Evolutionary conservation across 1,284 basidiomycete genomes (phyloP), one percentile per base, ranked within the genome.

Genomic region (Meira nashicola): DNA sequence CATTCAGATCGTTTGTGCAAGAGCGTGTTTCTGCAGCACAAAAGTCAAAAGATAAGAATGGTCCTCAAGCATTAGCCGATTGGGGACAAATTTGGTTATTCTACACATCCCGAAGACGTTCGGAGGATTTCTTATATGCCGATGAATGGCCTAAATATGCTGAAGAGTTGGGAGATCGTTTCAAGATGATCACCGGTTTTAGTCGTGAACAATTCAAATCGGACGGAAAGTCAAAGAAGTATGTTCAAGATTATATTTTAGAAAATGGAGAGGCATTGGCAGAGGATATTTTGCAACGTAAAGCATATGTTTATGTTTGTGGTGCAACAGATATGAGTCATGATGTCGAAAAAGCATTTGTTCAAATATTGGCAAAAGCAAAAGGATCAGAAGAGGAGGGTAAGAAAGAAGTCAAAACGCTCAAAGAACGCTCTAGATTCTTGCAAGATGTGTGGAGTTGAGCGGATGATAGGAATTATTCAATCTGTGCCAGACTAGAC

Each of bases 1-100:
- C 94, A 15, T 98, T 98, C 90, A 89, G 94, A 62, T 92, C 92
- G 1, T 98, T 98, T 79, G 86, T 98, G 7, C 95, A 98, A 81
- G 94, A 98, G 79, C 90, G 94, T 69, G 88, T 98, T 39, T 92
- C 92, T 11, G 86, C 95, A 47, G 94, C 93, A 14, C 88, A 90
- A 65, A 90, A 91, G 71, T 90, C 92, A 1, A 83, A 90, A 60
- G 92, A 92, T 75, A 96, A 95, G 85, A 60, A 60, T 38, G 58
- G 55, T 8, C 83, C 86, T 4, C 89, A 93, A 65, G 92, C 90
- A 2, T 86, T 98, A 67, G 86, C 86, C 25, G 92, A 96, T 77
- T 98, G 94, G 94, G 94, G 92, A 51, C 86, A 84, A 59, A 91
- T 98, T 78, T 87, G 88, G 62, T 85, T 98, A 50, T 98, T 93